Conservation (phyloP, 345 rosid species). For the Turritis glabra region DNA sequence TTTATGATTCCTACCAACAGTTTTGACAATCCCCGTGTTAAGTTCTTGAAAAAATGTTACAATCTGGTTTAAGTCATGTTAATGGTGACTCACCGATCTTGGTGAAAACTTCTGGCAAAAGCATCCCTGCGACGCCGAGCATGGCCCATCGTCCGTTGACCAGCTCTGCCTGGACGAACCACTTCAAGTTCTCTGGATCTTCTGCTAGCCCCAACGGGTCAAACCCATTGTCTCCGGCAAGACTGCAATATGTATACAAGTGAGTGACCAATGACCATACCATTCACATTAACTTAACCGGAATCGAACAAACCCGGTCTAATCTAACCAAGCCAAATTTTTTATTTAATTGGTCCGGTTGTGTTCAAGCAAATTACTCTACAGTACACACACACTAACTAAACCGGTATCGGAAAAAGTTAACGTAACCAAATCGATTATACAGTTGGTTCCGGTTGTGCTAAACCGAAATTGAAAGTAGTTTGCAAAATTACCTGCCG, state of each 20-base stretch:
- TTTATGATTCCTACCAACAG: constrained; percentile 48
- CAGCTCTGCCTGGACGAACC: constrained; percentile 93
- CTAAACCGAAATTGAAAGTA: not conserved
- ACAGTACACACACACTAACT: not conserved
- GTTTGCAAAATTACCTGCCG: constrained; percentile 61
- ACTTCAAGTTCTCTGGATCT: constrained; percentile 91
- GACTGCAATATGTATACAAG: constrained; percentile 44
- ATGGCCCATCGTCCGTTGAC: constrained; percentile 95
- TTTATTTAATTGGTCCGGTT: not conserved
- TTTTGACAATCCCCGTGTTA: not conserved
- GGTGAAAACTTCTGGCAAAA: constrained; percentile 90
- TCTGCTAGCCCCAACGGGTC: constrained; percentile 92
- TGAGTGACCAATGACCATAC: not conserved
- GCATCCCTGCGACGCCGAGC: constrained; percentile 94
- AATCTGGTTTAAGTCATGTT: not conserved
- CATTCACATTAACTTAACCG: constrained; percentile 5
- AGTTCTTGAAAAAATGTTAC: not conserved
- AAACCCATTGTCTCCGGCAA: constrained; percentile 96
- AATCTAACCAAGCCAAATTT: not conserved
- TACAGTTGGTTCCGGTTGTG: not conserved
- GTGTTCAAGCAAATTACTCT: not conserved
- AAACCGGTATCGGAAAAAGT: not conserved
- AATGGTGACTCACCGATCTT: constrained; percentile 54
- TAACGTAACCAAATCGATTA: not conserved
- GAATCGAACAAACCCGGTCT: not conserved